Conservation (phyloP, 2,329 filamentous ascomycete genomes). For the Ceratocystis smalleyi region DNA sequence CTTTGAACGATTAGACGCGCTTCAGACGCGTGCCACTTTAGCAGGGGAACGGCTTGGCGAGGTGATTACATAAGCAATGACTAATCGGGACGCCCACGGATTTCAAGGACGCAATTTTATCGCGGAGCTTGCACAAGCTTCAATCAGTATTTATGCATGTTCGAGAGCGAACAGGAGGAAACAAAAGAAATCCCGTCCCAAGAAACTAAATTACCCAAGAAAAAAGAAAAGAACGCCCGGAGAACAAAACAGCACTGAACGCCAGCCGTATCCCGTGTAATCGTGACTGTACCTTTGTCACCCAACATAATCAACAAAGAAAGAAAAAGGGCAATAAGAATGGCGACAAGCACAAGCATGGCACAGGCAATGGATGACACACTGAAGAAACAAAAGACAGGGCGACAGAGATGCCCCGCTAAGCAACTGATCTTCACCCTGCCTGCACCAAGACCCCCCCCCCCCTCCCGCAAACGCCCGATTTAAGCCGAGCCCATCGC, state of each 20-base stretch:
- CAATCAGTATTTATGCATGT: neutral
- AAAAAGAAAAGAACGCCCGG: neutral
- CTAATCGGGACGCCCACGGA: neutral
- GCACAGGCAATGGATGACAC: neutral
- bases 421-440: neutral
- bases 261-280: neutral
- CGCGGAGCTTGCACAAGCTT: neutral
- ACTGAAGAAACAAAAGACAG: neutral
- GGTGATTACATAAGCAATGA: neutral
- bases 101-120: neutral
- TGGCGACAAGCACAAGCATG: neutral
- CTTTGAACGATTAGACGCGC: neutral
- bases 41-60: neutral
- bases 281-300: neutral
- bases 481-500: neutral
- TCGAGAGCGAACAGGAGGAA: neutral
- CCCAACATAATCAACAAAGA: neutral
- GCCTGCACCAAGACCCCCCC: neutral
- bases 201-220: neutral
- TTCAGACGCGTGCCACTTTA: slow-evolving; percentile 1
- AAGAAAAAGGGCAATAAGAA: slow-evolving; percentile 4
- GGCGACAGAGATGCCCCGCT: neutral
- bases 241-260: neutral
- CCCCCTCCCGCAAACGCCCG: neutral
- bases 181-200: neutral